Conservation (phyloP, 202 grass and related monocot genomes). For the Dendrocalamus latiflorus region DNA sequence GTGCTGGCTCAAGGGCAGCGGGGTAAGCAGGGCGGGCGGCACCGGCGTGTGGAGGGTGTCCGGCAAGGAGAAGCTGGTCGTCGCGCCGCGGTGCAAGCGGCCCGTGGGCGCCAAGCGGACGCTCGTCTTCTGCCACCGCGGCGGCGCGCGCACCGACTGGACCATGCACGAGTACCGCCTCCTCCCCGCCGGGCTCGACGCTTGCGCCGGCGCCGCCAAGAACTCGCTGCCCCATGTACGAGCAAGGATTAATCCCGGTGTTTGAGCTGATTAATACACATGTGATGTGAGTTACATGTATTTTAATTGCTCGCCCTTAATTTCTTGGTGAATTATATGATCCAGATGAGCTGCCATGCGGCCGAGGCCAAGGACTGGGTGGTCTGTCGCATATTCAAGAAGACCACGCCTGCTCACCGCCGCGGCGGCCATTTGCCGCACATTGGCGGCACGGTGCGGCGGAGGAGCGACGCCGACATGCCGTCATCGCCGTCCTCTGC, state of each 20-base stretch:
- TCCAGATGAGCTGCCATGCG: constrained; percentile 2
- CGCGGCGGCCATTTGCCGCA: background rate
- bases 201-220: background rate
- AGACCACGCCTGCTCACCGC: background rate
- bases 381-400: constrained; percentile 73
- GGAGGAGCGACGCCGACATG: background rate
- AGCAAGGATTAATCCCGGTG: background rate
- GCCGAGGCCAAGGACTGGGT: constrained; percentile 37
- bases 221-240: background rate
- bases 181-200: constrained; percentile 20
- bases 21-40: constrained; percentile 18
- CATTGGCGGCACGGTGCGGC: background rate
- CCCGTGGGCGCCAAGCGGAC: constrained; percentile 55
- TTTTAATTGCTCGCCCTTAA: background rate
- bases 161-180: constrained; percentile 83
- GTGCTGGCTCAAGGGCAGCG: constrained; percentile 32
- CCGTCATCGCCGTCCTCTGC: constrained; percentile 15
- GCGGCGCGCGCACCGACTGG: constrained; percentile 45
- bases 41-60: constrained; percentile 56
- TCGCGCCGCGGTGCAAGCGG: constrained; percentile 23
- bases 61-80: constrained; percentile 49
- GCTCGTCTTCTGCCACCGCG: constrained; percentile 50
- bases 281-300: background rate
- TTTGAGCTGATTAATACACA: background rate
- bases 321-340: background rate